Base-by-base conservation (phyloP, 2,329 filamentous ascomycete genomes). In the Aureobasidium melanogenum region DNA sequence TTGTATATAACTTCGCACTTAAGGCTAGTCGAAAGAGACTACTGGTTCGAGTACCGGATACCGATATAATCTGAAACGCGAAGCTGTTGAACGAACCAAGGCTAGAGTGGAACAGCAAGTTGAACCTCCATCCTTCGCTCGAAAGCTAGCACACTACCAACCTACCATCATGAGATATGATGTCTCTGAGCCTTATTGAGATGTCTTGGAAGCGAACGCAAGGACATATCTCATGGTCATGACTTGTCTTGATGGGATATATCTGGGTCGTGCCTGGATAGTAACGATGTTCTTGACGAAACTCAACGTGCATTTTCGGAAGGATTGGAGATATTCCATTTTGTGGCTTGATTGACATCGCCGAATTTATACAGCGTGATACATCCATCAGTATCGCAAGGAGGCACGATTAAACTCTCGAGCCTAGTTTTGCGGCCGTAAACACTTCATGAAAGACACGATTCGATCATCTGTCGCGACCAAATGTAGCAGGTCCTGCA, bases 391-490 rank as follows among this genome's bases (percentile, higher is more conserved):
- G 3, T 34, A 26, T n/a, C n/a, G n/a, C n/a, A n/a, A n/a, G 10
- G 14, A 26, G 28, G n/a, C 19, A n/a, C 32, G 6, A 3, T 24
- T 12, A 38, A 38, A 19, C 19, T 38, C n/a, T 51, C 22, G 26
- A 17, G 5, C 17, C 32, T 51, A 51, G 32, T 39, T 24, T 19
- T 41, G 36, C 50, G 50, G 22, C 36, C 50, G 36, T 54, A 41
- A 30, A 30, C 24, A 41, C 41, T 9, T 39, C 32, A 38, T 52
- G 22, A 26, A 6, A 38, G 19, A 19, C 15, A 10, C 15, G 4
- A 14, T 50, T 28, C 50, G 34, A 30, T 55, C 36, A 61, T 72
- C 73, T 73, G 64, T 72, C 66, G 50, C 73, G 70, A 41, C 70
- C 70, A 63, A 70, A 75, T n/a, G 62, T 62, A 15, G 67, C 62